Percentiles rank a stretch among this genome's conserved stretches.
These are phyloP conservation scores for Monosporascus cannonballus DNA, from an alignment of 2,329 filamentous ascomycete species.

Conservation along the genomic window DNA sequence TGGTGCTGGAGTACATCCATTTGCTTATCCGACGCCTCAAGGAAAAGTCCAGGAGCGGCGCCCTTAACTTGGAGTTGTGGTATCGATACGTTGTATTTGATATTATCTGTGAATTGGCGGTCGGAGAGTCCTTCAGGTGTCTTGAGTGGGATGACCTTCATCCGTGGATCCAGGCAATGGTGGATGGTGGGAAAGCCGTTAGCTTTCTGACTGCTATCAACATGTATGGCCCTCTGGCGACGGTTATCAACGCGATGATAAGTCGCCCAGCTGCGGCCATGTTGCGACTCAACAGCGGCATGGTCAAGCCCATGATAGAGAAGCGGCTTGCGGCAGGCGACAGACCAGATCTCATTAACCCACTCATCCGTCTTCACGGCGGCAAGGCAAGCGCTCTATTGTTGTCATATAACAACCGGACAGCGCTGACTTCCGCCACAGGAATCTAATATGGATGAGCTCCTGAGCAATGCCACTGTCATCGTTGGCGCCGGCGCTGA, in stretches of 20 bases:
- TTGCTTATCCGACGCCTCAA: slow-evolving; percentile 15
- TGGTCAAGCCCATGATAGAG: slow-evolving; percentile 3
- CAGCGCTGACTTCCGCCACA: neutral
- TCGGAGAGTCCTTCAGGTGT: slow-evolving; percentile 2
- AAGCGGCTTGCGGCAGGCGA: slow-evolving; percentile 4
- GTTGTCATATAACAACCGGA: neutral
- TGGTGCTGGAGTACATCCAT: slow-evolving; percentile 25
- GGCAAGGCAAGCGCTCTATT: neutral
- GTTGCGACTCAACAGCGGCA: neutral
- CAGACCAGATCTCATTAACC: slow-evolving; percentile 4
- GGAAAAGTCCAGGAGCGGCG: slow-evolving; percentile 8
- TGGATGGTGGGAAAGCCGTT: neutral
- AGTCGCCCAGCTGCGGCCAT: neutral
- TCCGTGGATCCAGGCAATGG: slow-evolving; percentile 7
- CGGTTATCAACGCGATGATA: slow-evolving; percentile 1
- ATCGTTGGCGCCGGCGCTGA: slow-evolving; percentile 38
- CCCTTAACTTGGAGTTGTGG: neutral
- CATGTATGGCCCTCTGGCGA: slow-evolving; percentile 4
- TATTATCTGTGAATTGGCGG: slow-evolving; percentile 2
- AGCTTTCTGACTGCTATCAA: slow-evolving; percentile 4
- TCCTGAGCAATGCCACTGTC: neutral
- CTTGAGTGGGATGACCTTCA: slow-evolving; percentile 1
- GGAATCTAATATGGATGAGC: neutral
- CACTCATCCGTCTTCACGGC: slow-evolving; percentile 4
- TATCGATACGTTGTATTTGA: slow-evolving; percentile 4